Percentiles rank a stretch among this genome's conserved stretches.
Evolutionary conservation across 2,329 filamentous ascomycete species (phyloP).

Genomic region (Ramularia endophylla): DNA sequence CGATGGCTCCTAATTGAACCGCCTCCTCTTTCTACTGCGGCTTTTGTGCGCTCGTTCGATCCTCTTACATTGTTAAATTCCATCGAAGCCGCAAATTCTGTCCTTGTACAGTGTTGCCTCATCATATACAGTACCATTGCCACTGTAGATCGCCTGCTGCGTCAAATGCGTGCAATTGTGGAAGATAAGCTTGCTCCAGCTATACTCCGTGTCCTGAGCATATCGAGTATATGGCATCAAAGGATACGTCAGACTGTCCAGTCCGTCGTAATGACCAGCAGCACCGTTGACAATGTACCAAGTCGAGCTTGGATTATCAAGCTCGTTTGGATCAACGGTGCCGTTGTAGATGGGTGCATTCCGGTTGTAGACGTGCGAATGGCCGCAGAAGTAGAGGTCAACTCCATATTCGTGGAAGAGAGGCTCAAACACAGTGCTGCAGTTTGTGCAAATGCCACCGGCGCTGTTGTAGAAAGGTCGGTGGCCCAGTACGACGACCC

Average conservation of each 20-base stretch:
- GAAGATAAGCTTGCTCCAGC: slow-evolving; percentile 36
- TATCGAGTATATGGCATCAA: slow-evolving; percentile 26
- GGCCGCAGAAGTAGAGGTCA: slow-evolving; percentile 40
- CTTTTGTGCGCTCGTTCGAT: no score
- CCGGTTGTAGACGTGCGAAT: slow-evolving; percentile 44
- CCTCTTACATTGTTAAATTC: no score
- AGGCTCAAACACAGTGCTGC: slow-evolving; percentile 40
- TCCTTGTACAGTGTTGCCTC: no score
- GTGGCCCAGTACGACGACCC: slow-evolving; percentile 46
- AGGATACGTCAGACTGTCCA: slow-evolving; percentile 22
- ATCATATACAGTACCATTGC: no score
- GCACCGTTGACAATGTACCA: slow-evolving; percentile 48
- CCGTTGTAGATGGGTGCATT: slow-evolving; percentile 31
- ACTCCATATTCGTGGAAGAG: slow-evolving; percentile 42
- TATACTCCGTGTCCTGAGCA: slow-evolving; percentile 31
- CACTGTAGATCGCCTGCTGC: no score
- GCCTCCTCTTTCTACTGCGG: no score
- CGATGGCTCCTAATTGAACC: no score
- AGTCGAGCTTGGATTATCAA: slow-evolving; percentile 43
- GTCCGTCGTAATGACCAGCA: slow-evolving; percentile 50
- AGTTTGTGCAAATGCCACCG: slow-evolving; percentile 37
- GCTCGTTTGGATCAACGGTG: slow-evolving; percentile 38
- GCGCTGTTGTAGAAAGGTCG: slow-evolving; percentile 44
- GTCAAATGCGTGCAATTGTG: no score
- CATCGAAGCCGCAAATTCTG: no score